These are phyloP conservation scores for Oryza glaberrima DNA, from an alignment of 176 grass and related monocot species.

Conservation along the genomic window DNA sequence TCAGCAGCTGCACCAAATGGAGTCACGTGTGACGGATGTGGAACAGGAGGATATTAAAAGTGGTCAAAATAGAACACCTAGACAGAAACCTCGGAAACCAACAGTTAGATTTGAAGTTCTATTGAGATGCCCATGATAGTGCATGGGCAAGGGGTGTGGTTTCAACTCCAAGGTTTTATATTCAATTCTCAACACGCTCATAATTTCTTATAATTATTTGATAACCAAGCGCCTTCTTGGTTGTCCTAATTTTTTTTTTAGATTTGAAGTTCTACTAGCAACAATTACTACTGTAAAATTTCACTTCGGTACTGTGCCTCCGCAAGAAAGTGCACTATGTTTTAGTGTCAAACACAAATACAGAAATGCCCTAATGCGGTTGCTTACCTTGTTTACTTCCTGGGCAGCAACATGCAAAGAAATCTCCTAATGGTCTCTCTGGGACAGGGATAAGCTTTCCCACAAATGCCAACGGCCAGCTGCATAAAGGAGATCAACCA, in stretches of 20 bases:
- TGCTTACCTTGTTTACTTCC: conserved; percentile 44
- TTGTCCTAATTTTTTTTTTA: no score
- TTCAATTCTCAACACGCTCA: no score
- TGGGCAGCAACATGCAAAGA: conserved; percentile 47
- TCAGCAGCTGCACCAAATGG: conserved; percentile 42
- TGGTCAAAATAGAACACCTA: background rate
- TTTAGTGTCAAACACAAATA: background rate
- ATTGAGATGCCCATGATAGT: no score
- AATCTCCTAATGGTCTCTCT: conserved; percentile 45
- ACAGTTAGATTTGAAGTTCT: background rate
- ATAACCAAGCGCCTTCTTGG: no score
- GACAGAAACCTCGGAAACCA: background rate
- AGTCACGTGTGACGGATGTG: background rate
- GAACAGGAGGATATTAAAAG: background rate
- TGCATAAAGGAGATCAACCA: conserved; percentile 41
- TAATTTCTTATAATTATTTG: no score
- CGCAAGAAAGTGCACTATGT: background rate
- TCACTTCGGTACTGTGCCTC: background rate
- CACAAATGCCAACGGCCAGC: conserved; percentile 63
- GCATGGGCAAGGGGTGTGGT: no score
- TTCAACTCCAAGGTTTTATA: no score
- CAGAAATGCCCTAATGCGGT: no score
- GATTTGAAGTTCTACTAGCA: background rate
- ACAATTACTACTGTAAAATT: background rate
- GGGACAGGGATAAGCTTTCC: conserved; percentile 82